Evolutionary conservation across 306 rosid species (phyloP).

Genomic region (Cyclanthera cordifolia): DNA sequence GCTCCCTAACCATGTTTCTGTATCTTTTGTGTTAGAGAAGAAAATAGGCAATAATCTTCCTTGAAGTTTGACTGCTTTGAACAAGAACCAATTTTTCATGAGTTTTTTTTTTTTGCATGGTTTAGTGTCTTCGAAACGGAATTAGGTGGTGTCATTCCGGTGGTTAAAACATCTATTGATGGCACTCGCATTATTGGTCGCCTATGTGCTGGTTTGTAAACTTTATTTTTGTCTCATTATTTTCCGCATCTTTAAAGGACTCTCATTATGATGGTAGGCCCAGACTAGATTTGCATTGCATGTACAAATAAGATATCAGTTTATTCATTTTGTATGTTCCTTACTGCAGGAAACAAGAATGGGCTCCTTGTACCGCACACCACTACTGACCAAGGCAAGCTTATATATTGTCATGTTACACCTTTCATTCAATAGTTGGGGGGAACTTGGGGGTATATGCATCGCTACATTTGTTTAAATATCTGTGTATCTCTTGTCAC

Average conservation of each 20-base stretch:
- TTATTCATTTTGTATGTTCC: background rate
- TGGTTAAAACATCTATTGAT: slow-evolving; percentile 69
- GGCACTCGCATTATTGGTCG: slow-evolving; percentile 91
- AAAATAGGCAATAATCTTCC: background rate
- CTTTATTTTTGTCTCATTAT: background rate
- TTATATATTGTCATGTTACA: background rate
- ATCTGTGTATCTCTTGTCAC: too few relatives aligned
- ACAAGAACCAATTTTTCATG: background rate
- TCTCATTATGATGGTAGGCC: too few relatives aligned
- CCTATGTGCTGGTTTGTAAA: slow-evolving; percentile 65
- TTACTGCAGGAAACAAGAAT: slow-evolving; percentile 66
- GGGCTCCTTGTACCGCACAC: slow-evolving; percentile 93
- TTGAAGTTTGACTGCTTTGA: background rate
- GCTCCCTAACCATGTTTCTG: background rate
- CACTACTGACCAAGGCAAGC: slow-evolving; percentile 80
- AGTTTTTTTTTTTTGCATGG: background rate
- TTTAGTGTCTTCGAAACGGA: slow-evolving; percentile 67
- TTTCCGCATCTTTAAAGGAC: background rate
- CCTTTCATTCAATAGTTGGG: background rate
- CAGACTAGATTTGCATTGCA: background rate
- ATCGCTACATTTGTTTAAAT: too few relatives aligned
- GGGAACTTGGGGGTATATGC: background rate
- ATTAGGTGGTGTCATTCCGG: slow-evolving; percentile 66
- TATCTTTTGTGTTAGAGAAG: background rate
- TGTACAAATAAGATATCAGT: background rate